phyloP scores from a whole-genome alignment of 345 rosid genomes.

The Cardamine occulta region DNA sequence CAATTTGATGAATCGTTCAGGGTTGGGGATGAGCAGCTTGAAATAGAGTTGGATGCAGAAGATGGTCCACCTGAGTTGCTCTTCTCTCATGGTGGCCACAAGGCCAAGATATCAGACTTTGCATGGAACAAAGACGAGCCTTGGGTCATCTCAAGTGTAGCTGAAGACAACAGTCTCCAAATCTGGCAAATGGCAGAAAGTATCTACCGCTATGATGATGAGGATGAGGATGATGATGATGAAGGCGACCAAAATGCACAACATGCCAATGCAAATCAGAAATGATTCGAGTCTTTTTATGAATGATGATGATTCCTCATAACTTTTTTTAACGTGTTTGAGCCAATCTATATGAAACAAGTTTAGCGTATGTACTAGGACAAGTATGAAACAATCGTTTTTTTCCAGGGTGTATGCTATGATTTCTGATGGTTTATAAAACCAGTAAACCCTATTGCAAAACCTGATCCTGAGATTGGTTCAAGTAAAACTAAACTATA shows the following conservation, averaged over 20 bases:
- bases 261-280: conserved; percentile 19
- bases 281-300: conserved; percentile 20
- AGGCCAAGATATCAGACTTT: conserved; percentile 79
- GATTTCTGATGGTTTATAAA: neutral
- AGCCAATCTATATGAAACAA: conserved; percentile 14
- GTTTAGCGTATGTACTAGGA: conserved; percentile 3
- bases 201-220: conserved; percentile 62
- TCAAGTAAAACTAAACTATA: neutral
- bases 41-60: conserved; percentile 73
- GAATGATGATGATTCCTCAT: neutral
- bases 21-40: conserved; percentile 84
- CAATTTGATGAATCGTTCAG: conserved; percentile 42
- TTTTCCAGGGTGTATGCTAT: neutral
- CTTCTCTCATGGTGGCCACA: conserved; percentile 87
- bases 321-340: conserved; percentile 11
- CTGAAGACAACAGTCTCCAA: conserved; percentile 75
- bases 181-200: conserved; percentile 85
- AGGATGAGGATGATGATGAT: conserved; percentile 22
- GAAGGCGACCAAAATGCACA: conserved; percentile 33
- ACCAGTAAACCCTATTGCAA: neutral
- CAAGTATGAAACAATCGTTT: neutral
- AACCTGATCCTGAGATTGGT: neutral
- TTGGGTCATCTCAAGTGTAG: conserved; percentile 81
- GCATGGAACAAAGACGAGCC: conserved; percentile 78
- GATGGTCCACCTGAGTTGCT: conserved; percentile 89